Percentiles rank a stretch among this genome's conserved stretches.
Conservation (phyloP, 768 basidiomycete species). For the Mycena albidolilacea region DNA sequence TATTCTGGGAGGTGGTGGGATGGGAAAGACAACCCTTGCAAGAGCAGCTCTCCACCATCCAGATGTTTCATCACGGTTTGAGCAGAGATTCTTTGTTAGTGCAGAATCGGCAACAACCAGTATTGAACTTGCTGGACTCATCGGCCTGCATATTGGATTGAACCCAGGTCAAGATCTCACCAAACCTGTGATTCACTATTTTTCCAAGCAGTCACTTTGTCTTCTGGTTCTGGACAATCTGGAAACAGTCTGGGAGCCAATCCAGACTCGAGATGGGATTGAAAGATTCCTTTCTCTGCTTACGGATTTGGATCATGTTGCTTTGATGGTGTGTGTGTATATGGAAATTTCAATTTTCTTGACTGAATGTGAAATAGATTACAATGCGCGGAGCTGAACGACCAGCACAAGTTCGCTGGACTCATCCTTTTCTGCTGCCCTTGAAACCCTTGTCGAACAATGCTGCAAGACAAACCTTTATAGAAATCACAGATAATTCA, state of each 20-base stretch:
- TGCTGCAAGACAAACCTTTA: not conserved
- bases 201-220: not conserved
- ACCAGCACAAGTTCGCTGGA: slow-evolving; percentile 2
- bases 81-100: not conserved
- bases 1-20: not conserved
- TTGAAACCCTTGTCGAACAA: not conserved
- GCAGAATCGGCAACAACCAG: not conserved
- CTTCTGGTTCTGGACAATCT: not conserved
- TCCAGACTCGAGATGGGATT: not conserved
- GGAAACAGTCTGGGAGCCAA: slow-evolving; percentile 1
- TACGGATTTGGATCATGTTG: not conserved
- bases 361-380: not conserved
- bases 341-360: not conserved
- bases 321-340: not conserved
- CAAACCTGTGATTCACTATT: not conserved
- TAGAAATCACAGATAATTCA: not conserved
- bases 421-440: not conserved
- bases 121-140: not conserved
- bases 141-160: not conserved
- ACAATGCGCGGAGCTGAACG: not conserved
- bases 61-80: not conserved
- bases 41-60: not conserved
- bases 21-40: not conserved
- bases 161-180: not conserved
- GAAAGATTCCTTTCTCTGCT: not conserved